Percentiles rank a stretch among this genome's conserved stretches.
Conservation (phyloP, 1,284 basidiomycete genomes). For the Singerocomus rubriflavus region DNA sequence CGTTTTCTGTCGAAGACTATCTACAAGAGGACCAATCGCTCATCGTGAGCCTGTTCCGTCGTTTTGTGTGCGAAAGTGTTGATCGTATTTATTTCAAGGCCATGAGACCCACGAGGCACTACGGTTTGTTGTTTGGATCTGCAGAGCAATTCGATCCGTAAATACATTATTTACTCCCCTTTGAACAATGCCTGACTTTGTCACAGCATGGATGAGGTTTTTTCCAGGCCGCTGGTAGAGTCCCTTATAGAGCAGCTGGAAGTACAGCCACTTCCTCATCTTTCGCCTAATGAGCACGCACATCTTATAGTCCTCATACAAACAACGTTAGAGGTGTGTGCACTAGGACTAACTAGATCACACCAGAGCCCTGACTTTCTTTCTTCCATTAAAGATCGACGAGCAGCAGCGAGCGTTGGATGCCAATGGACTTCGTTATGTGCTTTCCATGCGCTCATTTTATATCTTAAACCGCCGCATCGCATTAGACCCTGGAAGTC, state of each 20-base stretch:
- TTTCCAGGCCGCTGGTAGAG: constrained; percentile 60
- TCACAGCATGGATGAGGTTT: constrained; percentile 50
- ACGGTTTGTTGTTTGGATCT: constrained; percentile 47
- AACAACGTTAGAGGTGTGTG: constrained; percentile 77
- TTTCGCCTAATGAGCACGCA: constrained; percentile 75
- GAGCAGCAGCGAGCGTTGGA: constrained; percentile 85
- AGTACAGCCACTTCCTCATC: constrained; percentile 58
- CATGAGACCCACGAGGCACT: constrained; percentile 34
- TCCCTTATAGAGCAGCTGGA: constrained; percentile 66
- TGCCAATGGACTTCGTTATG: constrained; percentile 84
- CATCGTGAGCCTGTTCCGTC: constrained; percentile 12
- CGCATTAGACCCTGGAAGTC: constrained; percentile 43
- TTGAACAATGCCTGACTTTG: background rate
- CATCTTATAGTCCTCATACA: constrained; percentile 80
- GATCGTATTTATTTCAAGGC: constrained; percentile 11
- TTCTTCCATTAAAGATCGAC: constrained; percentile 57
- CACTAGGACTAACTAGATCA: background rate
- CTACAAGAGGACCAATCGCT: constrained; percentile 34
- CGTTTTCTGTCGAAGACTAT: constrained; percentile 57
- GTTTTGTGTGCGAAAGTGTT: background rate
- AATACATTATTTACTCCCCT: constrained; percentile 18
- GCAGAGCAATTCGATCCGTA: constrained; percentile 41
- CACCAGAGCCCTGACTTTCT: constrained; percentile 3
- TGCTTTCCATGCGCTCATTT: constrained; percentile 84
- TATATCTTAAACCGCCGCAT: constrained; percentile 70